These are phyloP conservation scores for Solanum stenotomum DNA, from an alignment of 257 asterid genomes.

Conservation along the genomic window DNA sequence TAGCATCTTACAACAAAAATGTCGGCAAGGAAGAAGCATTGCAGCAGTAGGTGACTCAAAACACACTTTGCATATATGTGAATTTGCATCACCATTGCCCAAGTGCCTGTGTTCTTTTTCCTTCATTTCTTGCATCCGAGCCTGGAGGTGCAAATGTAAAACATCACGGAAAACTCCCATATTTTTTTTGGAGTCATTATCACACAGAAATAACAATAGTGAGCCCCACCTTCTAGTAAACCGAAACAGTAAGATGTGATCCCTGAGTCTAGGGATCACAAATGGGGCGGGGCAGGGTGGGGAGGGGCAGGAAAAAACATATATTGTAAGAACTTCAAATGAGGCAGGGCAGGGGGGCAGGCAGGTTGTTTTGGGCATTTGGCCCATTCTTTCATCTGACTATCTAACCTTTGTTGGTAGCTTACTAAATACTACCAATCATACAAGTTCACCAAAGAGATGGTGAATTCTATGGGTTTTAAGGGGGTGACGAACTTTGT, in stretches of 20 bases:
- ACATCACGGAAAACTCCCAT: not conserved
- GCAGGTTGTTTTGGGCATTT: not conserved
- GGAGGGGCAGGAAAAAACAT: not conserved
- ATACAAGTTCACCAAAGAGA: not conserved
- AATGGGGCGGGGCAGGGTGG: not conserved
- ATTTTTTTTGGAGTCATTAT: not conserved
- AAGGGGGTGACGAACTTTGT: not conserved
- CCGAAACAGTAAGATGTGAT: not conserved
- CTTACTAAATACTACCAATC: not conserved
- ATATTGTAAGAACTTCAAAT: not conserved
- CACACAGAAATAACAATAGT: not conserved
- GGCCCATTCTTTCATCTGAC: not conserved
- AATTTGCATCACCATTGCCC: constrained; percentile 76
- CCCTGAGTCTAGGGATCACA: not conserved
- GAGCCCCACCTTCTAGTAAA: not conserved
- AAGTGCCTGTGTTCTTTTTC: constrained; percentile 68
- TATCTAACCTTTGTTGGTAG: not conserved
- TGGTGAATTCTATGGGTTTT: not conserved
- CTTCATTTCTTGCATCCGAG: constrained; percentile 97
- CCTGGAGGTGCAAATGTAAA: constrained; percentile 30
- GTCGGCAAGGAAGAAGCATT: constrained; percentile 99
- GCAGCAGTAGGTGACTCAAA: constrained; percentile 90
- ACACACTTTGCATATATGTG: constrained; percentile 90
- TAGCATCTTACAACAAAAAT: constrained; percentile 78
- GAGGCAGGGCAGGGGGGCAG: not conserved